Percentiles rank a stretch among this genome's conserved stretches.
Conservation (phyloP, 371 early-diverging fungal genomes). For the Choanephora cucurbitarum region DNA sequence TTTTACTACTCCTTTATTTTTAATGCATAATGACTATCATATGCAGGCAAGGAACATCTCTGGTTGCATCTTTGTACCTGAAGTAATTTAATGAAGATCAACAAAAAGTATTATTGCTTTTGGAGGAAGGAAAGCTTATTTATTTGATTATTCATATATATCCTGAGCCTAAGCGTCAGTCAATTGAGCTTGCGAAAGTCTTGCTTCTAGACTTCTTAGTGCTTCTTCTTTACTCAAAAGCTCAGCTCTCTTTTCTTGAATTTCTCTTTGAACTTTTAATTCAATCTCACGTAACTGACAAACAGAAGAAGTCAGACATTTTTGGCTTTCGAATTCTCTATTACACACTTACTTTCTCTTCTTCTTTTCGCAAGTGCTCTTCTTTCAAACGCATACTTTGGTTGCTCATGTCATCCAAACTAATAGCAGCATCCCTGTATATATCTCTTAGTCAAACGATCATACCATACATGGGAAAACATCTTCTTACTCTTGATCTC, state of each 20-base stretch:
- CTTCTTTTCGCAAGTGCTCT: constrained; percentile 64
- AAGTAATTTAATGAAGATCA: too few relatives aligned
- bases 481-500: constrained; percentile 43
- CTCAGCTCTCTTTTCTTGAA: constrained; percentile 61
- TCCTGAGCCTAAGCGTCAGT: constrained; percentile 26
- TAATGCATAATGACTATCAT: too few relatives aligned
- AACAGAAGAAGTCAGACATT: too few relatives aligned
- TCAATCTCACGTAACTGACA: constrained; percentile 58
- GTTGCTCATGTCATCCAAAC: constrained; percentile 57
- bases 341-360: constrained; percentile 49
- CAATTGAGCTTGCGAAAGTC: constrained; percentile 52
- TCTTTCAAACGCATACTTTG: constrained; percentile 59
- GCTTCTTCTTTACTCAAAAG: constrained; percentile 62
- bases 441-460: too few relatives aligned
- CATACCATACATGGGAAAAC: neutral
- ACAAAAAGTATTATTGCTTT: neutral
- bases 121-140: too few relatives aligned
- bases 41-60: too few relatives aligned
- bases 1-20: too few relatives aligned
- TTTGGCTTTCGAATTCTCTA: too few relatives aligned
- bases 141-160: neutral
- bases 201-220: constrained; percentile 55
- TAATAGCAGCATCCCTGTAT: constrained; percentile 39
- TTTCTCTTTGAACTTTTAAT: constrained; percentile 60
- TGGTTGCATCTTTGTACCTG: too few relatives aligned